Percentiles rank a stretch among this genome's conserved stretches.
Evolutionary conservation across 2,329 filamentous ascomycete genomes (phyloP).

Genomic region (Plectosphaerella plurivora): DNA sequence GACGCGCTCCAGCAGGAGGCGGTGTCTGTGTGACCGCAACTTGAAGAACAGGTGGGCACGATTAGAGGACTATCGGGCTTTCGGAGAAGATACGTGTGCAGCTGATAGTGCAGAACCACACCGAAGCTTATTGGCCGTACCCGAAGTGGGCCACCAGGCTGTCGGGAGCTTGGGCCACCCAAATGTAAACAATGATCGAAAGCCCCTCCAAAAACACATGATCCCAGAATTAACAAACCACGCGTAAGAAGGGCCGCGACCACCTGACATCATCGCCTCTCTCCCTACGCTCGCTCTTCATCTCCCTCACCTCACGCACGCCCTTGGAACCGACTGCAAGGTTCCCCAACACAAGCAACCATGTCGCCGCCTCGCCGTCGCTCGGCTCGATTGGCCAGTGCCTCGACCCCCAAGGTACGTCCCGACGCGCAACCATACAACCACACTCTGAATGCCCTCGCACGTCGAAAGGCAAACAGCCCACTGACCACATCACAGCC

Average conservation of each 20-base stretch:
- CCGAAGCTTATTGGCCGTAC: no score
- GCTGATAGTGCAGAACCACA: no score
- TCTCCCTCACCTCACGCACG: neutral
- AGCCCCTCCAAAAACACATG: conserved; percentile 2
- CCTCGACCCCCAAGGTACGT: conserved; percentile 27
- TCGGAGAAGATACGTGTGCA: no score
- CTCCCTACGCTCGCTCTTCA: neutral
- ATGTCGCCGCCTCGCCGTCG: conserved; percentile 39
- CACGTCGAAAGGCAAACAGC: conserved; percentile 3
- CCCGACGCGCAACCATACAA: conserved; percentile 2
- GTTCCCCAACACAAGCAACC: conserved; percentile 8
- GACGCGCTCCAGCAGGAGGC: no score
- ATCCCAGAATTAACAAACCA: conserved; percentile 3
- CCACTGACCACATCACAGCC: conserved; percentile 12
- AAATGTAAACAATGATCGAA: conserved; percentile 1
- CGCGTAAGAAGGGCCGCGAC: conserved; percentile 1
- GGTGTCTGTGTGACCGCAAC: no score
- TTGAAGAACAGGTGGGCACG: no score
- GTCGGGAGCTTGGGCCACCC: conserved; percentile 3
- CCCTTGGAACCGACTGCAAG: no score
- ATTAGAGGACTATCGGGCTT: no score
- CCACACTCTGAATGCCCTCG: conserved; percentile 6
- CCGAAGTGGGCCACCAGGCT: neutral
- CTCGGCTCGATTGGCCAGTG: conserved; percentile 36
- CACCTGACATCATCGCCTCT: conserved; percentile 16